These are phyloP conservation scores for Suillus subaureus DNA, from an alignment of 768 basidiomycete species.

Conservation along the genomic window DNA sequence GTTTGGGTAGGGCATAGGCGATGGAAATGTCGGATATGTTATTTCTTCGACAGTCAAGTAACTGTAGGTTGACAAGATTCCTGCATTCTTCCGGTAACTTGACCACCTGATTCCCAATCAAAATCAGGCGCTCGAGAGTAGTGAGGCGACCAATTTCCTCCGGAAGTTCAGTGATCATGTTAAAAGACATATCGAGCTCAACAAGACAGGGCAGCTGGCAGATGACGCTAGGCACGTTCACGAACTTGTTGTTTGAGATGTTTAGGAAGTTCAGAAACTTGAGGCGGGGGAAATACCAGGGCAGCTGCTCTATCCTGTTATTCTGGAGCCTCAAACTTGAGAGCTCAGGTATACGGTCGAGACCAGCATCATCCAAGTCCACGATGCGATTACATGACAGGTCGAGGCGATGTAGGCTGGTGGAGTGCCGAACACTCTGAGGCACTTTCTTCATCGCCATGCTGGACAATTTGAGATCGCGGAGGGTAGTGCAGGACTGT, in stretches of 20 bases:
- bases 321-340: slow-evolving; percentile 78
- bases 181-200: slow-evolving; percentile 95
- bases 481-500: slow-evolving; percentile 79
- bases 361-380: slow-evolving; percentile 83
- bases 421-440: slow-evolving; percentile 73
- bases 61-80: slow-evolving; percentile 58
- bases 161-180: slow-evolving; percentile 80
- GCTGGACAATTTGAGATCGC: slow-evolving; percentile 83
- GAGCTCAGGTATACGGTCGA: slow-evolving; percentile 77
- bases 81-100: slow-evolving; percentile 65
- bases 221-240: slow-evolving; percentile 70
- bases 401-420: slow-evolving; percentile 77
- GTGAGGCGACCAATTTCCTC: slow-evolving; percentile 73
- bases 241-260: slow-evolving; percentile 96
- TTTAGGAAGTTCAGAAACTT: slow-evolving; percentile 75
- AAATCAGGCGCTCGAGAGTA: slow-evolving; percentile 68
- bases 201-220: slow-evolving; percentile 70
- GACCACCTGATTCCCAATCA: slow-evolving; percentile 85
- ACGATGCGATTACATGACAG: slow-evolving; percentile 90
- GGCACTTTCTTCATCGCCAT: slow-evolving; percentile 97
- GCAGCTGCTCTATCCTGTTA: slow-evolving; percentile 87
- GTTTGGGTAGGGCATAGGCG: slow-evolving; percentile 66
- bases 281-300: slow-evolving; percentile 81
- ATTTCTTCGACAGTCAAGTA: slow-evolving; percentile 88
- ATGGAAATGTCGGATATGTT: slow-evolving; percentile 73